Conservation (phyloP, 2,329 filamentous ascomycete species). For the Colletotrichum sp. region DNA sequence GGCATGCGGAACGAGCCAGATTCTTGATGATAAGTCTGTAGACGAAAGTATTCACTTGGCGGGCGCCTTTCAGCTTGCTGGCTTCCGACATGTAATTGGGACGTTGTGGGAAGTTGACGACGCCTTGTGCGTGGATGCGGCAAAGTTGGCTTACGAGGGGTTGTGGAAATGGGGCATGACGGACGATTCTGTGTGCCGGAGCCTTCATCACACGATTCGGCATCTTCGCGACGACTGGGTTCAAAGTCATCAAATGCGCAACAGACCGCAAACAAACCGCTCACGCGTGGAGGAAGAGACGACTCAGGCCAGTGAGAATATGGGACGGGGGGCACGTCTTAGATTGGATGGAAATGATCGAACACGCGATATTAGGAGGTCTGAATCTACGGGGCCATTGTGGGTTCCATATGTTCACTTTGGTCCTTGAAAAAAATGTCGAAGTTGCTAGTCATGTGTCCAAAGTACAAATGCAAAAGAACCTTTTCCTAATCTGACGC, state of each 20-base stretch:
- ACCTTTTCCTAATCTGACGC: not conserved
- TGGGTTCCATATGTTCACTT: not conserved
- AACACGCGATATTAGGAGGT: not conserved
- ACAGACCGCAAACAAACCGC: too few species aligned
- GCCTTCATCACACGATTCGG: not conserved
- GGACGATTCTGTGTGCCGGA: not conserved
- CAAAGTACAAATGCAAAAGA: not conserved
- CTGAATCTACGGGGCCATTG: not conserved
- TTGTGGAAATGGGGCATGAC: not conserved
- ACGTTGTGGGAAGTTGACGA: constrained; percentile 31
- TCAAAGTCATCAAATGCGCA: not conserved
- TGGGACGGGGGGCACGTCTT: not conserved
- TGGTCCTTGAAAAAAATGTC: not conserved
- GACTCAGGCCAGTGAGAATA: too few species aligned
- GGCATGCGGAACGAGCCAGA: constrained; percentile 37
- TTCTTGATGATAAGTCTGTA: constrained; percentile 19
- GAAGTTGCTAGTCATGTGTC: not conserved
- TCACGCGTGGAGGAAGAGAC: too few species aligned
- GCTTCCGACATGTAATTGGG: constrained; percentile 39
- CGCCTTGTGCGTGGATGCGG: constrained; percentile 30
- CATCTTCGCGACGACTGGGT: not conserved
- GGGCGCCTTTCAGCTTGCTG: constrained; percentile 39
- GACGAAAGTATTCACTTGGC: constrained; percentile 38
- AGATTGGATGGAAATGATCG: rapidly evolving
- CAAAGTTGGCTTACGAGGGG: constrained; percentile 28